Evolutionary conservation across 192 early-diverging fungal genomes (phyloP), one percentile per base, ranked within the genome.

Genomic region (Umbelopsis sp.): DNA sequence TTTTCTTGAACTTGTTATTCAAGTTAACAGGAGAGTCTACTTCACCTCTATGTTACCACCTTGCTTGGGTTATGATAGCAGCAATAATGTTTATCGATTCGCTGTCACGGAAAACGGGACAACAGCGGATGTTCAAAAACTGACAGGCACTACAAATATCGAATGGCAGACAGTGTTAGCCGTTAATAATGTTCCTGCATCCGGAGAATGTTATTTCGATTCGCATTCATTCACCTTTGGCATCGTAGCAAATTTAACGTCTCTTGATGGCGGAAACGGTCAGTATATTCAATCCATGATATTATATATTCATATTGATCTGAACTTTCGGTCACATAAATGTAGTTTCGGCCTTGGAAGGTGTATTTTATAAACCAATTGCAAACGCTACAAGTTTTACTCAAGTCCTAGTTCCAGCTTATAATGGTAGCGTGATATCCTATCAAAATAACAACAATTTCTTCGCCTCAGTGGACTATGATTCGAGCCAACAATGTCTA

Each of bases 21-120:
- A 10, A 22, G 10, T 53, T 6, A 26, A 26, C 21, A 17, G 16
- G 2, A 50, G 5, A 50, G 38, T n/a, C 43, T 44, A 12, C 43
- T 44, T 44, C 12, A 44, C 43, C 52, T 62, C 38, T 20, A 62
- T 62, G 56, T 32, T 32, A 34, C 24, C 26, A 20, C 56, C 56
- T 26, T 62, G 56, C 56, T 62, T 62, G 31, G 56, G 56, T 34
- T 62, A 62, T 32, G 56, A 62, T 62, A 62, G 26, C 31, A 12
- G 26, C 7, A 62, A 26, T 29, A 62, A 62, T 62, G 31, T 62
- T 10, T 62, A 62, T n/a, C 56, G 56, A 17, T 32, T 62, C 17
- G 20, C 3, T 32, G 56, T 32, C n/a, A 31, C 25, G 1, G 56
- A 0, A 2, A 34, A 62, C 10, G 29, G 14, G 11, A 62, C 56